Evolutionary conservation across 352 stramenopile genomes (phyloP).

Genomic region (Globisporangium viniferum): DNA sequence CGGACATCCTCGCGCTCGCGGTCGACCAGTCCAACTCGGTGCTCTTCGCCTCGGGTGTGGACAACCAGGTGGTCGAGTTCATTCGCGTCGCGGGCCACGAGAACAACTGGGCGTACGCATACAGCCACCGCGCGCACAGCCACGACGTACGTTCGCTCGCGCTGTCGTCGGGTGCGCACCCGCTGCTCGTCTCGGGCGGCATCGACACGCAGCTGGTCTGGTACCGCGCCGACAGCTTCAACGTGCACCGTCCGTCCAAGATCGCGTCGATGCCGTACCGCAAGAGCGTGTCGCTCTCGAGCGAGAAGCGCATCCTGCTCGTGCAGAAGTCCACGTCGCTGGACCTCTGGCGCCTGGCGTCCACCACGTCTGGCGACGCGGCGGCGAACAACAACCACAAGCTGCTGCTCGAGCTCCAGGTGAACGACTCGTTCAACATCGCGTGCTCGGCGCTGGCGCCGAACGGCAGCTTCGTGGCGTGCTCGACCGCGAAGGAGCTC

Average conservation of each 20-base stretch:
- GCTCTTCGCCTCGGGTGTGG: conserved; percentile 91
- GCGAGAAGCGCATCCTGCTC: conserved; percentile 68
- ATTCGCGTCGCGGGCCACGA: conserved; percentile 39
- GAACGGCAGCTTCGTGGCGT: conserved; percentile 84
- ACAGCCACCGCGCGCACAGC: conserved; percentile 88
- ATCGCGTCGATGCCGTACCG: conserved; percentile 87
- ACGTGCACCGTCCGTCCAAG: conserved; percentile 79
- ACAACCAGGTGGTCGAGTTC: conserved; percentile 91
- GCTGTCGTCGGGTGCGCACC: conserved; percentile 46
- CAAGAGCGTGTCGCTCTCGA: conserved; percentile 58
- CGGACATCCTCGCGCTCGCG: conserved; percentile 88
- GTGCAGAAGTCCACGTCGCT: conserved; percentile 71
- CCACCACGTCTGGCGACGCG: conserved; percentile 26
- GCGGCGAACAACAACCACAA: conserved; percentile 34
- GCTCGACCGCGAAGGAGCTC: conserved; percentile 79
- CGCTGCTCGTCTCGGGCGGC: conserved; percentile 87
- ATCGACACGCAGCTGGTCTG: conserved; percentile 94
- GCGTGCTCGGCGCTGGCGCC: conserved; percentile 79
- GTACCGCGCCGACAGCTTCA: conserved; percentile 85
- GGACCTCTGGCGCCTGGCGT: conserved; percentile 67
- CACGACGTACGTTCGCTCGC: conserved; percentile 89
- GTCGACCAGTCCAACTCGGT: conserved; percentile 82
- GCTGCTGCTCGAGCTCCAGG: conserved; percentile 77
- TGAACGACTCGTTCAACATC: conserved; percentile 78
- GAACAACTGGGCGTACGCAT: conserved; percentile 73